Conservation (phyloP, 345 rosid genomes). For the Brassica juncea region DNA sequence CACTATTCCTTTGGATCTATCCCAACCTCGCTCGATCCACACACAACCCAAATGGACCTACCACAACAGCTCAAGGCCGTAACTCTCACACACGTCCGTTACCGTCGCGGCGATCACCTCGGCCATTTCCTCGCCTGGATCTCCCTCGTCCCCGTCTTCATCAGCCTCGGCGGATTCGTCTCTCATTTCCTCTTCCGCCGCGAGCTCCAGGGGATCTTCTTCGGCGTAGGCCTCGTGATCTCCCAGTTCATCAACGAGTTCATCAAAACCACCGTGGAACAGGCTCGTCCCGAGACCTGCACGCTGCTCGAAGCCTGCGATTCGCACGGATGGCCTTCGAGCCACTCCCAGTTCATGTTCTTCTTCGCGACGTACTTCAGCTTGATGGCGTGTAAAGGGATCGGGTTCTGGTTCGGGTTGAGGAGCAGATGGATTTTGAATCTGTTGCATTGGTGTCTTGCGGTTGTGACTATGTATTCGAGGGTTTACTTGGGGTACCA, state of each 20-base stretch:
- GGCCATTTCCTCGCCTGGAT: constrained; percentile 93
- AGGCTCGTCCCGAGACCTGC: constrained; percentile 89
- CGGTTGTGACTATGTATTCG: constrained; percentile 76
- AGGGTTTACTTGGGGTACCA: constrained; percentile 96
- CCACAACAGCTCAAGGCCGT: constrained; percentile 61
- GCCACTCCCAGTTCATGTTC: constrained; percentile 91
- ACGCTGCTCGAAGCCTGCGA: constrained; percentile 86
- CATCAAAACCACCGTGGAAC: constrained; percentile 70
- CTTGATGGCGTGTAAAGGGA: constrained; percentile 60
- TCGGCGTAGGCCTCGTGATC: constrained; percentile 75
- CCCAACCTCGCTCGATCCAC: neutral
- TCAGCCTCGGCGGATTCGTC: constrained; percentile 83
- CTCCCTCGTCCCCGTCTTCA: constrained; percentile 88
- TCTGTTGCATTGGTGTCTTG: constrained; percentile 63
- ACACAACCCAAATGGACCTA: constrained; percentile 19
- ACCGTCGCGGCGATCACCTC: constrained; percentile 67
- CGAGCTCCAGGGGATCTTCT: constrained; percentile 86
- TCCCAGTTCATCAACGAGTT: constrained; percentile 79
- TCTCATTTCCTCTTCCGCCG: constrained; percentile 93
- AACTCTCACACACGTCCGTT: constrained; percentile 85
- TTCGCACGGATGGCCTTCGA: constrained; percentile 98
- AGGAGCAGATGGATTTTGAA: constrained; percentile 50
- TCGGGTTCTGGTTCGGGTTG: constrained; percentile 55
- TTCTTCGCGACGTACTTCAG: constrained; percentile 72
- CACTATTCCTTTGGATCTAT: constrained; percentile 25